Percentiles rank a stretch among this genome's conserved stretches.
Conservation (phyloP, 148 eudicot species). For the Beta vulgaris region DNA sequence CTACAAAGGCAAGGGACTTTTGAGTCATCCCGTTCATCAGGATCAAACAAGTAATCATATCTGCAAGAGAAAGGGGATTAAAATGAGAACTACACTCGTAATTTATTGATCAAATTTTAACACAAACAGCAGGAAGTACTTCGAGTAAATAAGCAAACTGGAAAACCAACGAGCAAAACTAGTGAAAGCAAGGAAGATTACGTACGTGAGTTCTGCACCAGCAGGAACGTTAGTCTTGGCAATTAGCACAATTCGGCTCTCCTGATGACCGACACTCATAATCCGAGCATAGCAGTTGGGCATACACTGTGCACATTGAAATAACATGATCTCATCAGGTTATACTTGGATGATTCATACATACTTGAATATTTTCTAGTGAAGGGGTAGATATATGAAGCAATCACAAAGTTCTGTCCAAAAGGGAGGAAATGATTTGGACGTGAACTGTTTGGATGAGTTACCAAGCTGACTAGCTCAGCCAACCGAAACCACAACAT, state of each 20-base stretch:
- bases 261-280: constrained; percentile 58
- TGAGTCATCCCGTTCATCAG: constrained; percentile 75
- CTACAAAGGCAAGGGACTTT: constrained; percentile 87
- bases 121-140: background rate
- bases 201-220: constrained; percentile 87
- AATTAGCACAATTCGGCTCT: constrained; percentile 83
- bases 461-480: constrained; percentile 2
- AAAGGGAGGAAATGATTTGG: background rate
- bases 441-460: background rate
- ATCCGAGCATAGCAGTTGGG: constrained; percentile 97
- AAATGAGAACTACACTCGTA: background rate
- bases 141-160: background rate
- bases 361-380: background rate
- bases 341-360: background rate
- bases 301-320: constrained; percentile 64
- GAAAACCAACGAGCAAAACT: background rate
- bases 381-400: background rate
- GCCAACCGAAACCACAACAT: background rate
- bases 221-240: constrained; percentile 74
- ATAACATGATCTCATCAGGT: background rate
- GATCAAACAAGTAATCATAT: constrained; percentile 86
- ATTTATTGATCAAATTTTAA: too few species aligned
- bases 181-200: background rate
- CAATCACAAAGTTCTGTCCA: background rate
- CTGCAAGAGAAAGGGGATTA: constrained; percentile 35